Evolutionary conservation across 23 red algal species (phyloP), one percentile per base, ranked within the genome.

Genomic region (Gracilaria domingensis): DNA sequence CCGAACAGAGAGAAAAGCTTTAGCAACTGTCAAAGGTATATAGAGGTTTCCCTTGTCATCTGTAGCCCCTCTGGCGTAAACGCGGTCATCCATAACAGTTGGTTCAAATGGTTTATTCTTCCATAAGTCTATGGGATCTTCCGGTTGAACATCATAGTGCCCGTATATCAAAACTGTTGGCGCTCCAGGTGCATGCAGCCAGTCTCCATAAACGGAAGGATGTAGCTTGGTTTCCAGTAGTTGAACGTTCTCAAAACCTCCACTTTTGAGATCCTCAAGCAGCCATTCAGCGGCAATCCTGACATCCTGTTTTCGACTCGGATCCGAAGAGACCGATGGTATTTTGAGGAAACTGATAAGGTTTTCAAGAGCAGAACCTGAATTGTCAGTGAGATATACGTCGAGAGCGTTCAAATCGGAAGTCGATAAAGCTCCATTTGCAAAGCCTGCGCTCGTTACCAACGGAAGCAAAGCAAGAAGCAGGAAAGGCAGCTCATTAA

Each of bases 141-240:
- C 96, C 29, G 96, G 96, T 80, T 98, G 96, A 38, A 98, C 96
- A 73, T 98, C 96, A 62, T 90, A 98, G 66, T 98, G 96, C 28
- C 88, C 96, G 73, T 96, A 96, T 29, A 98, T 82, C 14, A 95
- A 55, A 13, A 93, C 29, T 24, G 82, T 92, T 29, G 84, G 92
- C 14, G 82, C 84, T 13, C 25, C 58, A 29, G 82, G 51, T 14
- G 74, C 92, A 81, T 81, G 61, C 33, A 94, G 72, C 82, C 82
- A 94, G 24, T 94, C 83, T 70, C 54, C 92, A 29, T 96, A 96
- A 62, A 96, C 95, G 39, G 85, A 59, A 16, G 95, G 95, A 80
- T 79, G 70, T 25, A 79, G 56, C 51, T 78, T 82, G 57, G 82
- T 74, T 47, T 74, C 69, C 21, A 81, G 77, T 17, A 76, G 65